These are phyloP conservation scores for Naegleria lovaniensis DNA, from an alignment of 208 protist species.

Conservation along the genomic window DNA sequence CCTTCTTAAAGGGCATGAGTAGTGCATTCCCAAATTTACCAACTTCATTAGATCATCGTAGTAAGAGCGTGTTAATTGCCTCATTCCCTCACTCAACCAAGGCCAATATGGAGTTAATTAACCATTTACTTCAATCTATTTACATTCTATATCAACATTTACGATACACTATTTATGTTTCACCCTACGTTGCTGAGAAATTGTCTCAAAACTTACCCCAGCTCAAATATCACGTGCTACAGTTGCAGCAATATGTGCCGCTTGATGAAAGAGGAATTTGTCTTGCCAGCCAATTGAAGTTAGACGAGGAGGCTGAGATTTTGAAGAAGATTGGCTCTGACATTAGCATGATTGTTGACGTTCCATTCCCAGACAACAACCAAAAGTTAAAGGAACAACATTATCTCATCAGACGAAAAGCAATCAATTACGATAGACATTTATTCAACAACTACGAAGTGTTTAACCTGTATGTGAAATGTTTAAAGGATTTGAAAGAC, in stretches of 20 bases:
- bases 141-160: constrained; percentile 11
- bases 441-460: constrained; percentile 23
- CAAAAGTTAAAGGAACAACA: neutral
- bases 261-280: neutral
- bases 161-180: neutral
- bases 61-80: neutral
- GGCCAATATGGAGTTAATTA: neutral
- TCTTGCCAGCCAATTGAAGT: neutral
- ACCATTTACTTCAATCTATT: neutral
- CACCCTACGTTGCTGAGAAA: neutral
- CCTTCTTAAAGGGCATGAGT: constrained; percentile 78
- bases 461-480: constrained; percentile 10
- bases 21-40: constrained; percentile 42
- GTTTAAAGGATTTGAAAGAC: constrained; percentile 2
- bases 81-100: neutral
- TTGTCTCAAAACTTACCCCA: neutral
- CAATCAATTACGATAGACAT: neutral
- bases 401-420: constrained; percentile 24
- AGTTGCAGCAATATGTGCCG: neutral
- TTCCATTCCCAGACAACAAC: constrained; percentile 10
- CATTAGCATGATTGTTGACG: neutral
- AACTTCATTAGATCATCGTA: neutral
- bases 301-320: neutral
- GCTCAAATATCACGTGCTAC: neutral
- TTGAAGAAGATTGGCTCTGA: neutral